Percentiles rank a stretch among this genome's conserved stretches.
Evolutionary conservation across 345 rosid genomes (phyloP).

Genomic region (Bruguiera gymnorhiza): DNA sequence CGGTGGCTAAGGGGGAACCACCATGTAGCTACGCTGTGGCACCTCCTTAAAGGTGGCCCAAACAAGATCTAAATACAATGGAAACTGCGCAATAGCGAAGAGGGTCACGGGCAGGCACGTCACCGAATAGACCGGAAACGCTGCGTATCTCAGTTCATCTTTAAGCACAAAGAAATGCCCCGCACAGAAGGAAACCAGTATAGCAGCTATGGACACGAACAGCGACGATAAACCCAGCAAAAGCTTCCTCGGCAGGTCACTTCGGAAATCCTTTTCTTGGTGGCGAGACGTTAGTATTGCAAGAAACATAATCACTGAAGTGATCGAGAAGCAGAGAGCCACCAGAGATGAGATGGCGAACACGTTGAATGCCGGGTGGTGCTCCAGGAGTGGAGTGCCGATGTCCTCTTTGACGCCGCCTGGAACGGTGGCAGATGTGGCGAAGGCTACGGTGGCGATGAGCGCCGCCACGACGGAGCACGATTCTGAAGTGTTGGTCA

Average conservation of each 20-base stretch:
- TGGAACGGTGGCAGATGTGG: slow-evolving; percentile 41
- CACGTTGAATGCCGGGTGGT: slow-evolving; percentile 12
- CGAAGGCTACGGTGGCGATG: slow-evolving; percentile 53
- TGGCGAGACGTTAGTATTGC: slow-evolving; percentile 27
- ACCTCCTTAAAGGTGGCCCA: slow-evolving; percentile 41
- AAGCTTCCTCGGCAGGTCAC: slow-evolving; percentile 13
- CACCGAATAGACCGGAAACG: slow-evolving; percentile 39
- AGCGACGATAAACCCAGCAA: slow-evolving; percentile 19
- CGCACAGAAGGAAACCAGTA: slow-evolving; percentile 43
- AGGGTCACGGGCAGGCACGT: slow-evolving; percentile 47
- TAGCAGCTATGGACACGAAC: slow-evolving; percentile 24
- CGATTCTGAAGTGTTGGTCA: slow-evolving; percentile 43
- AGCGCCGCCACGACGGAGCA: slow-evolving; percentile 58
- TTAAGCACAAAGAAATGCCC: slow-evolving; percentile 50
- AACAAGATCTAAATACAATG: slow-evolving; percentile 42
- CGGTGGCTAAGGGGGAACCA: background rate
- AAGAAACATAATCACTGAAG: slow-evolving; percentile 25
- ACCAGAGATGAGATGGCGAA: slow-evolving; percentile 28
- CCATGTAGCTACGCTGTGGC: slow-evolving; percentile 34
- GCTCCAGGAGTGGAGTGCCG: slow-evolving; percentile 13
- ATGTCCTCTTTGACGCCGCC: slow-evolving; percentile 8
- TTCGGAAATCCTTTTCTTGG: slow-evolving; percentile 17
- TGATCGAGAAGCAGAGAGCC: slow-evolving; percentile 27
- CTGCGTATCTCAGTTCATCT: slow-evolving; percentile 38
- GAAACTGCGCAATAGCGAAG: slow-evolving; percentile 46